Evolutionary conservation across 148 eudicot species (phyloP).

Genomic region (Dianthus caryophyllus): DNA sequence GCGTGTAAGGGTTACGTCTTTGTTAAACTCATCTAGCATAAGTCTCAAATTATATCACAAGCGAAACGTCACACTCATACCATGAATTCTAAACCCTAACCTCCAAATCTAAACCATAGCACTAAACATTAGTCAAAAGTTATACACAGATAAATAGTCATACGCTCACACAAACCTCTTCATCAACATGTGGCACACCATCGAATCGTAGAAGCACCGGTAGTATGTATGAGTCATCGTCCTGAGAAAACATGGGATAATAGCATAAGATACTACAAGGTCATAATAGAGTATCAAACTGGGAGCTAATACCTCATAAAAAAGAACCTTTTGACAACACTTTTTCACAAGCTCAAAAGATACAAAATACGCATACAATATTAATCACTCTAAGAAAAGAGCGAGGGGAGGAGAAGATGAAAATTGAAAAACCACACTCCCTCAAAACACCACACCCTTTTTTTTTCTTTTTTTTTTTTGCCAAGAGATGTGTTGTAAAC

Average conservation of each 20-base stretch:
- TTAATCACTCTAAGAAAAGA: not conserved
- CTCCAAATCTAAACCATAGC: too few species aligned
- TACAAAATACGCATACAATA: not conserved
- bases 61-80: not conserved
- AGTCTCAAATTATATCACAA: not conserved
- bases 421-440: not conserved
- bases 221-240: constrained; percentile 81
- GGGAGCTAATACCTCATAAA: not conserved
- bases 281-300: not conserved
- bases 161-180: constrained; percentile 50
- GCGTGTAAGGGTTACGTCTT: not conserved
- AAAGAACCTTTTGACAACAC: not conserved
- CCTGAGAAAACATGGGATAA: constrained; percentile 33
- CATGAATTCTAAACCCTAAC: not conserved
- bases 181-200: constrained; percentile 93
- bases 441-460: too few species aligned
- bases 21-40: not conserved
- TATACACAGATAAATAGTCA: constrained; percentile 1
- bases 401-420: not conserved
- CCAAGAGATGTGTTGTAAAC: too few species aligned
- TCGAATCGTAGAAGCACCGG: constrained; percentile 90
- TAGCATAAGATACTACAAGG: constrained; percentile 3
- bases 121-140: constrained; percentile 11
- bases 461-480: too few species aligned
- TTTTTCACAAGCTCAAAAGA: not conserved